Evolutionary conservation across 179 eudicot species (phyloP).

Genomic region (Beta corolliflora): DNA sequence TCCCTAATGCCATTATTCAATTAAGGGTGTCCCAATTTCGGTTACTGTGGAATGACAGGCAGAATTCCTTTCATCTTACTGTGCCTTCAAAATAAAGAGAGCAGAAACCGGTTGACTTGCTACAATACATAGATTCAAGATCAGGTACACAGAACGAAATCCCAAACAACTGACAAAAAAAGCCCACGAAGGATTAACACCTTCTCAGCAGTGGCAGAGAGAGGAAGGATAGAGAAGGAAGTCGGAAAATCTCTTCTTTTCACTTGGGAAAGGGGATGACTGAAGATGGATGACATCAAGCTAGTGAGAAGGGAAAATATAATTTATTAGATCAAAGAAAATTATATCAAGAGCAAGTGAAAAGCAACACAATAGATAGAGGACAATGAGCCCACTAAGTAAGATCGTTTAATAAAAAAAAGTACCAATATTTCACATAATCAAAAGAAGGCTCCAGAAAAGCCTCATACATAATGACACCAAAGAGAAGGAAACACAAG

Average conservation of each 20-base stretch:
- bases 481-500: not conserved
- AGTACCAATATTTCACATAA: not conserved
- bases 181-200: not conserved
- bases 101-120: not conserved
- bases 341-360: not conserved
- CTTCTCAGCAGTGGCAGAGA: not conserved
- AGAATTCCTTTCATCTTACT: not conserved
- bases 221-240: not conserved
- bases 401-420: not conserved
- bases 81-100: not conserved
- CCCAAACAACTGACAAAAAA: not conserved
- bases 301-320: not conserved
- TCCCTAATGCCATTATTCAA: not conserved
- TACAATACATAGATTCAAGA: not conserved
- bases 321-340: not conserved
- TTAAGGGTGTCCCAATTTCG: not conserved
- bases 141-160: not conserved
- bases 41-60: not conserved
- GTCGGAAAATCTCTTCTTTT: not conserved
- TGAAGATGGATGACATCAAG: not conserved
- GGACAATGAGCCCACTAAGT: not conserved
- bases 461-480: not conserved
- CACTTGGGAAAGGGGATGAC: not conserved
- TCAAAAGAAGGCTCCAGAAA: not conserved
- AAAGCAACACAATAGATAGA: not conserved